phyloP scores from a whole-genome alignment of 257 asterid species.

The Henckelia pumila region DNA sequence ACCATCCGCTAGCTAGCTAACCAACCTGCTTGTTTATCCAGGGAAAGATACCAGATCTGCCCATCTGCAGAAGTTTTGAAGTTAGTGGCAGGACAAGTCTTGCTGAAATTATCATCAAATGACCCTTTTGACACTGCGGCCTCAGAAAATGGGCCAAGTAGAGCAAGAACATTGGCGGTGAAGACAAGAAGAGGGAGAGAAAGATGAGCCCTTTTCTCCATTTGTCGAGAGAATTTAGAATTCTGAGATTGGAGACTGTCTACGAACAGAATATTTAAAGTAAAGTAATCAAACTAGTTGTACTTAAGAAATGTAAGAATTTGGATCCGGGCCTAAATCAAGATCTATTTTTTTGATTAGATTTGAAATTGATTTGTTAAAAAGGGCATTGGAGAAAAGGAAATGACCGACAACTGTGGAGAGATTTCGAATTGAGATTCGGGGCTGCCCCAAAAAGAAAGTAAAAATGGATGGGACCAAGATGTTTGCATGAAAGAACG shows the following conservation, averaged over 20 bases:
- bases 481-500: slow-evolving; percentile 43
- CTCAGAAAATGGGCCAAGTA: slow-evolving; percentile 24
- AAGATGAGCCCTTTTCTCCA: slow-evolving; percentile 46
- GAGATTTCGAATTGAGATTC: slow-evolving; percentile 24
- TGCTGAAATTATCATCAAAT: slow-evolving; percentile 69
- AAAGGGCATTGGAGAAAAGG: slow-evolving; percentile 14
- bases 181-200: slow-evolving; percentile 35
- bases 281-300: slow-evolving; percentile 16
- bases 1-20: not conserved
- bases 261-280: not conserved
- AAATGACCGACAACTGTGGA: slow-evolving; percentile 28
- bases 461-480: slow-evolving; percentile 37
- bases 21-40: slow-evolving; percentile 74
- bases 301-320: not conserved
- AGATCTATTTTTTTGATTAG: not conserved
- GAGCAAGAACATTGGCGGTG: slow-evolving; percentile 26
- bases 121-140: slow-evolving; percentile 36
- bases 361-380: slow-evolving; percentile 10
- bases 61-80: slow-evolving; percentile 92
- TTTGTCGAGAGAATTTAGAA: slow-evolving; percentile 20
- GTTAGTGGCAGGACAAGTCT: slow-evolving; percentile 68
- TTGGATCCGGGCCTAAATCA: slow-evolving; percentile 17
- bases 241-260: slow-evolving; percentile 20
- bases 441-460: slow-evolving; percentile 34
- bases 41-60: slow-evolving; percentile 82